phyloP scores from a whole-genome alignment of 2,329 filamentous ascomycete genomes.

The Cercospora zeina region DNA sequence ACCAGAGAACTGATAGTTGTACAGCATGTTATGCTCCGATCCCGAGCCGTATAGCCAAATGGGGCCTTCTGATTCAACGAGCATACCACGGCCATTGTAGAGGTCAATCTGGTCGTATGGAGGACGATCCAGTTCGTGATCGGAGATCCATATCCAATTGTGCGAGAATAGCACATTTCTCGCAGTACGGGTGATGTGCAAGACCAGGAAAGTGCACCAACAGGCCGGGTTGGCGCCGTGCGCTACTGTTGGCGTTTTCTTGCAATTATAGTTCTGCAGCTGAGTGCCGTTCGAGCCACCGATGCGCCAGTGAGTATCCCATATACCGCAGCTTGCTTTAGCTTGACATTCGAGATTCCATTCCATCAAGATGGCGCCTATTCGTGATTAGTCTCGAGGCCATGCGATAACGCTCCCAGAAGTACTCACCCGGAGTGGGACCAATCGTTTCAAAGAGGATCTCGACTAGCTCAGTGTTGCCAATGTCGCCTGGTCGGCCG shows the following conservation, averaged over 20 bases:
- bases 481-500: conserved; percentile 72
- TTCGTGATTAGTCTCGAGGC: background rate
- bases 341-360: conserved; percentile 74
- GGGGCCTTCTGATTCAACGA: conserved; percentile 60
- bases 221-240: conserved; percentile 57
- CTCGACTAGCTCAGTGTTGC: conserved; percentile 81
- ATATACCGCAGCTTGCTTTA: conserved; percentile 74
- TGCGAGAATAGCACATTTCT: conserved; percentile 77
- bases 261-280: conserved; percentile 73
- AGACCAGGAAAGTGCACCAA: conserved; percentile 64
- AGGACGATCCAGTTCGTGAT: conserved; percentile 79
- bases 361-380: conserved; percentile 80
- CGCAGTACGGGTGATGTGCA: conserved; percentile 54
- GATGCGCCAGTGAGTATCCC: conserved; percentile 91
- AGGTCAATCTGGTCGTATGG: conserved; percentile 76
- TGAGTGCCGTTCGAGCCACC: conserved; percentile 49
- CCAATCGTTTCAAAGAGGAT: conserved; percentile 81
- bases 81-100: conserved; percentile 80
- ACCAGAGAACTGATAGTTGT: conserved; percentile 81
- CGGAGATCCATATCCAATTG: conserved; percentile 87
- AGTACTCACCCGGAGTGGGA: conserved; percentile 58
- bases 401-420: background rate
- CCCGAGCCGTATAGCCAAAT: conserved; percentile 65
- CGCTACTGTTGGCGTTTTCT: conserved; percentile 66
- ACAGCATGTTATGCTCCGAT: conserved; percentile 61